These are phyloP conservation scores for Saturnispora galanensis DNA, from an alignment of 805 yeast genomes.

Conservation along the genomic window DNA sequence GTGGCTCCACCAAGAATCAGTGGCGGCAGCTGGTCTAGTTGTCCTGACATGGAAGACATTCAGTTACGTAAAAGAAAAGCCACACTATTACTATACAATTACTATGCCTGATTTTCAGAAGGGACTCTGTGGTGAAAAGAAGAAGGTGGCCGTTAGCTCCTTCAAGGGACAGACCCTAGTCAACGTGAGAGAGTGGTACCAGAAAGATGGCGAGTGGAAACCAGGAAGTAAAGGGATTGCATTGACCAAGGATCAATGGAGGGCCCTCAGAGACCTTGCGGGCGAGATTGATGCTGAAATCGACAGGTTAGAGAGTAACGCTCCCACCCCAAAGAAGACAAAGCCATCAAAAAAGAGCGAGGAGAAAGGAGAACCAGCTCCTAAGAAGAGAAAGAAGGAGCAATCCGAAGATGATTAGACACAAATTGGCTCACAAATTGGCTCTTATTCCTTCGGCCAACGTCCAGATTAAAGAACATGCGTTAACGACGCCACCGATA, in stretches of 20 bases:
- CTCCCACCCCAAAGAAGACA: neutral
- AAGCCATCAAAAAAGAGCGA: conserved; percentile 1
- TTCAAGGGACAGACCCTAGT: conserved; percentile 60
- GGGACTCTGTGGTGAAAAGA: conserved; percentile 37
- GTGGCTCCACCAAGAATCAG: conserved; percentile 83
- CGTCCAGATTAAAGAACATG: too few species aligned
- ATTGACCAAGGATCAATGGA: conserved; percentile 48
- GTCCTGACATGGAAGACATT: neutral
- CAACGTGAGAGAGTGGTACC: conserved; percentile 80
- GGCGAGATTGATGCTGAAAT: conserved; percentile 14
- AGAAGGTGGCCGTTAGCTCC: conserved; percentile 60
- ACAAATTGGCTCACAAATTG: neutral
- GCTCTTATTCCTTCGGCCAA: too few species aligned
- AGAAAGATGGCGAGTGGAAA: conserved; percentile 42
- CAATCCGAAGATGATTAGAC: conserved; percentile 10
- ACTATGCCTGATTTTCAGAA: neutral
- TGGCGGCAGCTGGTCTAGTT: conserved; percentile 35
- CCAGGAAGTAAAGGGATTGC: conserved; percentile 81
- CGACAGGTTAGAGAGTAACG: conserved; percentile 12
- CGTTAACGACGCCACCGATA: too few species aligned
- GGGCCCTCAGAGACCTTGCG: conserved; percentile 3
- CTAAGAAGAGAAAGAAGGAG: conserved; percentile 10
- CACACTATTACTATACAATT: neutral
- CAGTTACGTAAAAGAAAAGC: neutral
- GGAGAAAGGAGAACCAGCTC: neutral